These are phyloP conservation scores for Aureobasidium namibiae DNA, from an alignment of 2,329 filamentous ascomycete species.

Conservation along the genomic window DNA sequence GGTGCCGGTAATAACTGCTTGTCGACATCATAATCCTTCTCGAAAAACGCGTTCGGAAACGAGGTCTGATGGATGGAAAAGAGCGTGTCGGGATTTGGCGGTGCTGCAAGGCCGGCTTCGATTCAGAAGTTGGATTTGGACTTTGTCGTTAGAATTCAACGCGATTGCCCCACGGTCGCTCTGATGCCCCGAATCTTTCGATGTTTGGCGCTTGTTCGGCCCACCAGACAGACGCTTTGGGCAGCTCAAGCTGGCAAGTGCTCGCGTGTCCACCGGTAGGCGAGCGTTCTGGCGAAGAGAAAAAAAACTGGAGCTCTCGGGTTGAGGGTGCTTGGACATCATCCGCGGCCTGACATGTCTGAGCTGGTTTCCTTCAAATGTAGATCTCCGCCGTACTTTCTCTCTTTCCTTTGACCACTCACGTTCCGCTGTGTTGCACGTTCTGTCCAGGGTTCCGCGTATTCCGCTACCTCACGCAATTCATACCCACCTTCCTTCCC, in stretches of 20 bases:
- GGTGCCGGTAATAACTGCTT: not conserved
- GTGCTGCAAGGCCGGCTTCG: not conserved
- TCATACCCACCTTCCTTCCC: not conserved
- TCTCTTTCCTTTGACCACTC: not conserved
- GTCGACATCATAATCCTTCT: not conserved
- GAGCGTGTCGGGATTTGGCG: not conserved
- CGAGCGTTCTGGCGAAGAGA: not conserved
- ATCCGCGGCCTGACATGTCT: not conserved
- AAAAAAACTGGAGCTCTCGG: conserved; percentile 3
- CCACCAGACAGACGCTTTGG: conserved; percentile 6
- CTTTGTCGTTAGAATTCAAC: conserved; percentile 5
- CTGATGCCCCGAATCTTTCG: not conserved
- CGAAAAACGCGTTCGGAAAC: not conserved
- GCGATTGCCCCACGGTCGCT: conserved; percentile 5
- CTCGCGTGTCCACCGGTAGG: conserved; percentile 4
- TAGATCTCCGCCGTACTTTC: conserved; percentile 1
- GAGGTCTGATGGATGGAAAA: not conserved
- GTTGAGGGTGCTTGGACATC: conserved; percentile 4
- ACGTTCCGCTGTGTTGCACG: conserved; percentile 10
- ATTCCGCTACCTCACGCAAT: conserved; percentile 1
- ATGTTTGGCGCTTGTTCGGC: conserved; percentile 10
- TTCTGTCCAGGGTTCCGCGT: conserved; percentile 9
- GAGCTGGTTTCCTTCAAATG: conserved; percentile 5
- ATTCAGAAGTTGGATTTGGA: not conserved
- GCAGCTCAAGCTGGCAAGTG: conserved; percentile 5